Evolutionary conservation across 768 basidiomycete species (phyloP).

Genomic region (Mycena haematopus): DNA sequence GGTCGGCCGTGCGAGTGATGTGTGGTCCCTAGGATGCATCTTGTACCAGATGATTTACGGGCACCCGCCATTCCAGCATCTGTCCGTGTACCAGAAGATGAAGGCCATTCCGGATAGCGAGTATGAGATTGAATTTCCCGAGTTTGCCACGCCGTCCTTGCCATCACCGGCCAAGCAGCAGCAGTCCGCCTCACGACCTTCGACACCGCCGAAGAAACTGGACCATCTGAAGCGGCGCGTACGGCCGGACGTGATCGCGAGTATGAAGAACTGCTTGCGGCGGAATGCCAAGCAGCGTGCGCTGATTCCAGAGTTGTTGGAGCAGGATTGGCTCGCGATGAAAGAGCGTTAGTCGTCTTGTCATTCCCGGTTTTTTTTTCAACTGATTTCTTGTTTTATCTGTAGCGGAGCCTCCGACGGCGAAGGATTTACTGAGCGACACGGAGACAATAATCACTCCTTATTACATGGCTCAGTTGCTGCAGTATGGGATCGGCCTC

Average conservation of each 20-base stretch:
- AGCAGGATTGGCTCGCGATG: slow-evolving; percentile 80
- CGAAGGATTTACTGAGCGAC: slow-evolving; percentile 42
- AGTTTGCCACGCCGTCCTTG: slow-evolving; percentile 61
- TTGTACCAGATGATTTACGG: slow-evolving; percentile 99
- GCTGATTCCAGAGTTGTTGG: slow-evolving; percentile 86
- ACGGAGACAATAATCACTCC: slow-evolving; percentile 81
- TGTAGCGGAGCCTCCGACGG: slow-evolving; percentile 42
- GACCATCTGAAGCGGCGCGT: slow-evolving; percentile 78
- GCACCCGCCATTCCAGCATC: slow-evolving; percentile 87
- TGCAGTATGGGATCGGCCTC: slow-evolving; percentile 72
- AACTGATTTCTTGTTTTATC: slow-evolving; percentile 6
- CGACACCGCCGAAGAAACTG: slow-evolving; percentile 59
- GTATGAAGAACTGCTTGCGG: slow-evolving; percentile 82
- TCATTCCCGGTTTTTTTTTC: no score
- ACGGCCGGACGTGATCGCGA: slow-evolving; percentile 73
- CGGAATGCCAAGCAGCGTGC: slow-evolving; percentile 84
- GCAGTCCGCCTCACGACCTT: slow-evolving; percentile 34
- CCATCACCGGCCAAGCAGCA: slow-evolving; percentile 44
- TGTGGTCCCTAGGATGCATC: slow-evolving; percentile 98
- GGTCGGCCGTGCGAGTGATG: slow-evolving; percentile 94
- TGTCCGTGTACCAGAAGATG: slow-evolving; percentile 89
- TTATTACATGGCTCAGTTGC: slow-evolving; percentile 78
- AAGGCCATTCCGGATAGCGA: slow-evolving; percentile 85
- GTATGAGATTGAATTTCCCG: slow-evolving; percentile 84
- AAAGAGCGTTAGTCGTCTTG: slow-evolving; percentile 54